A percentile compares a stretch with the other conserved stretches of the same genome.
Conservation (phyloP, 2,329 filamentous ascomycete genomes). For the Didymella arachidicola region DNA sequence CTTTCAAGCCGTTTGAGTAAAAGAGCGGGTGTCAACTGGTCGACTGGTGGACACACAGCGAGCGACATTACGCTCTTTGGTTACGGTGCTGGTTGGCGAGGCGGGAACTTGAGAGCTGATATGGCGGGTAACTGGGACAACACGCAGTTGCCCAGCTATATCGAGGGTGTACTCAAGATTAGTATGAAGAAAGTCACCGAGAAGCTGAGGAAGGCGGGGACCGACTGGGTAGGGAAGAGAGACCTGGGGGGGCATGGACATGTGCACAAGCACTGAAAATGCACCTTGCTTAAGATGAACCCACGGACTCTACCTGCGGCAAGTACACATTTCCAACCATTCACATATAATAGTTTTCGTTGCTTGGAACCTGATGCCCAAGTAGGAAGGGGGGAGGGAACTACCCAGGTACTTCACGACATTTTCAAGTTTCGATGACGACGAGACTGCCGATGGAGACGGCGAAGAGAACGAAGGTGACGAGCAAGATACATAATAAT, state of each 20-base stretch:
- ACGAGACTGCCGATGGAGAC: too few relatives aligned
- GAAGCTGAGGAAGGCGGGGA: slow-evolving; percentile 27
- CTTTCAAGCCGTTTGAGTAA: slow-evolving; percentile 42
- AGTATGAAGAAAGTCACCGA: slow-evolving; percentile 31
- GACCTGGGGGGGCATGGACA: slow-evolving; percentile 13
- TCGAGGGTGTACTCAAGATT: slow-evolving; percentile 29
- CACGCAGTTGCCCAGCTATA: slow-evolving; percentile 31
- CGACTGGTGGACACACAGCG: slow-evolving; percentile 50
- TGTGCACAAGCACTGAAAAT: slow-evolving; percentile 11
- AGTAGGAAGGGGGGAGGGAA: too few relatives aligned
- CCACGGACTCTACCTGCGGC: too few relatives aligned
- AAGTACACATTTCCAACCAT: too few relatives aligned
- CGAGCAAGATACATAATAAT: too few relatives aligned
- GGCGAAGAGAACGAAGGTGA: too few relatives aligned
- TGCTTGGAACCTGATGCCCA: too few relatives aligned
- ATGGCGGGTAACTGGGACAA: slow-evolving; percentile 39
- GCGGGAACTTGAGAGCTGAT: slow-evolving; percentile 25
- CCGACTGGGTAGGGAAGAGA: slow-evolving; percentile 25
- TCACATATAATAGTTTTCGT: too few relatives aligned
- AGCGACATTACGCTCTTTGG: slow-evolving; percentile 51
- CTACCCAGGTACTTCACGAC: too few relatives aligned
- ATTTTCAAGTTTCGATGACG: too few relatives aligned
- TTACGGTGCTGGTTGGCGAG: slow-evolving; percentile 37
- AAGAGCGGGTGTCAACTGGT: slow-evolving; percentile 48
- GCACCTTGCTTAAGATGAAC: too few relatives aligned